phyloP scores from a whole-genome alignment of 2,329 filamentous ascomycete species.

The Alternaria incomplexa region DNA sequence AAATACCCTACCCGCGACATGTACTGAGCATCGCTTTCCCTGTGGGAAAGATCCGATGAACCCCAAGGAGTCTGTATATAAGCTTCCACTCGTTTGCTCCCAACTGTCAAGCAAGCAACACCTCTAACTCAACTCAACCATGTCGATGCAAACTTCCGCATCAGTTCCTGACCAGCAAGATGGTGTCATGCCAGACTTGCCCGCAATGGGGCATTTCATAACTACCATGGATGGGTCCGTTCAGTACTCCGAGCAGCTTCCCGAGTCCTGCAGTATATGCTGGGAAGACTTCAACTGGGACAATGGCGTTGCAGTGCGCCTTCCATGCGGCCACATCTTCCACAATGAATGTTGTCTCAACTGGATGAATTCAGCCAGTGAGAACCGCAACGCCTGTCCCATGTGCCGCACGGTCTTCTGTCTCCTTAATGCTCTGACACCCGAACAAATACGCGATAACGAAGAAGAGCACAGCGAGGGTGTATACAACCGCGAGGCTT shows the following conservation, averaged over 20 bases:
- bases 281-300: neutral
- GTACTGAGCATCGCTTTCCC: neutral
- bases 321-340: neutral
- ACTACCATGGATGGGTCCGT: neutral
- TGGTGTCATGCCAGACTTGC: neutral
- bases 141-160: neutral
- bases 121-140: neutral
- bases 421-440: neutral
- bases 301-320: neutral
- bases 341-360: neutral
- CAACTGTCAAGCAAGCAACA: neutral
- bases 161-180: neutral
- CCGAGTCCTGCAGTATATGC: neutral
- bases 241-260: neutral
- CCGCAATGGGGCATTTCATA: neutral
- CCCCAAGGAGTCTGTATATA: neutral
- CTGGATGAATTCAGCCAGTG: neutral
- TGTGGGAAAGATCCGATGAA: neutral
- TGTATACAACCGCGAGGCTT: neutral
- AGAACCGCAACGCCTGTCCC: neutral
- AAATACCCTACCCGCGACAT: neutral
- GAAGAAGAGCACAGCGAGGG: neutral
- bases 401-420: neutral
- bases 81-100: neutral
- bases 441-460: neutral